These are phyloP conservation scores for Emergomyces orientalis DNA, from an alignment of 2,329 filamentous ascomycete genomes.

Conservation along the genomic window DNA sequence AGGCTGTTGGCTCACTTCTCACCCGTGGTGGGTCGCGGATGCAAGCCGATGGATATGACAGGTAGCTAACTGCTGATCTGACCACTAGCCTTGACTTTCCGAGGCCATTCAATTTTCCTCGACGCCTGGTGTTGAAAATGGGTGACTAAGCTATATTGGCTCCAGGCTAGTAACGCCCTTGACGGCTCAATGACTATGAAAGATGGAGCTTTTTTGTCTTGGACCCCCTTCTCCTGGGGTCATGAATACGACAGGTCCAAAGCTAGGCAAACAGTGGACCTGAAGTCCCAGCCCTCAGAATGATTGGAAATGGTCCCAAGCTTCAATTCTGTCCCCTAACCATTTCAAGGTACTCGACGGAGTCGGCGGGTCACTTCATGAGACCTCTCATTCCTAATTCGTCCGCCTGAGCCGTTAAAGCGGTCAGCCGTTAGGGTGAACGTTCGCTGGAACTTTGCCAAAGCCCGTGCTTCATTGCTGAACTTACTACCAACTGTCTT, in stretches of 20 bases:
- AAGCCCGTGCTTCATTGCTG: not conserved
- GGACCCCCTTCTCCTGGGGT: not conserved
- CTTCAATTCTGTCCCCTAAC: not conserved
- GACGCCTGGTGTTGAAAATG: not conserved
- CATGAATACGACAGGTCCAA: not conserved
- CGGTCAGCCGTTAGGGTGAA: not conserved
- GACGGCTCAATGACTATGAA: not conserved
- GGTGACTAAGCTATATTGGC: not conserved
- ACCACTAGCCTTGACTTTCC: not conserved
- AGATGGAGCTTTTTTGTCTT: not conserved
- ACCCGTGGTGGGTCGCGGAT: not conserved
- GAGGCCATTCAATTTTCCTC: not conserved
- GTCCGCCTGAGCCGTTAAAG: not conserved
- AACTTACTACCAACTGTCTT: not conserved
- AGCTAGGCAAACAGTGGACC: not conserved
- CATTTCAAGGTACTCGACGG: not conserved
- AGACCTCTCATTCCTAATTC: not conserved
- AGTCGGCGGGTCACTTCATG: not conserved
- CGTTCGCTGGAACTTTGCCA: not conserved
- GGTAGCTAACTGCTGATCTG: not conserved
- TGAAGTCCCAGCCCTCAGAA: not conserved
- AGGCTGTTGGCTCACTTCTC: not conserved
- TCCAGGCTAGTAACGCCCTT: not conserved
- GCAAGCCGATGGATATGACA: not conserved
- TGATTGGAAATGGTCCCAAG: not conserved